phyloP scores from a whole-genome alignment of 306 rosid genomes.

The Calophaca sinica region DNA sequence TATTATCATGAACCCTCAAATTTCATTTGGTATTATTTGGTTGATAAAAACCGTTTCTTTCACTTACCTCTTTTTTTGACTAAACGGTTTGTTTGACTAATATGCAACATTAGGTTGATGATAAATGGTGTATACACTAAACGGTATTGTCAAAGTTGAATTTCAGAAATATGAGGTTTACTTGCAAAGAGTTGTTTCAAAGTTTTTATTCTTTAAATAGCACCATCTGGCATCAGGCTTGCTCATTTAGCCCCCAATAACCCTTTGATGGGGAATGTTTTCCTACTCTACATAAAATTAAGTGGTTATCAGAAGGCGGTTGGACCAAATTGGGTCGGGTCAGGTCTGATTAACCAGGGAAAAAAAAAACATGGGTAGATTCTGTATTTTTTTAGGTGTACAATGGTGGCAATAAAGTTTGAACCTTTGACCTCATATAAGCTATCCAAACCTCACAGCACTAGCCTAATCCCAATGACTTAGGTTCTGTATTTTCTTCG shows the following conservation, averaged over 20 bases:
- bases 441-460: too few species aligned
- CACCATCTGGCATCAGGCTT: neutral
- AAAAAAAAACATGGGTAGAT: neutral
- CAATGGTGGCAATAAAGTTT: too few species aligned
- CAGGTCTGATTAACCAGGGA: neutral
- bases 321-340: neutral
- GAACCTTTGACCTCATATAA: too few species aligned
- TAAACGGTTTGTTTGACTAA: slow-evolving; percentile 7
- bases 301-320: neutral
- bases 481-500: neutral
- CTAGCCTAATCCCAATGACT: too few species aligned
- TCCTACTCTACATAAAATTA: neutral
- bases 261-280: neutral
- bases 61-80: slow-evolving; percentile 1
- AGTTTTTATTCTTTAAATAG: neutral
- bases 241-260: neutral
- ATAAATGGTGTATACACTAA: slow-evolving; percentile 22
- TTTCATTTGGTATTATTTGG: slow-evolving; percentile 25
- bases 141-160: neutral
- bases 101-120: slow-evolving; percentile 30
- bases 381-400: neutral
- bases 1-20: slow-evolving; percentile 36
- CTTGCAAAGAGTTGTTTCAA: slow-evolving; percentile 11
- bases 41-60: neutral
- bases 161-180: slow-evolving; percentile 20